phyloP scores from a whole-genome alignment of 192 early-diverging fungal genomes.

The Diversispora eburnea region DNA sequence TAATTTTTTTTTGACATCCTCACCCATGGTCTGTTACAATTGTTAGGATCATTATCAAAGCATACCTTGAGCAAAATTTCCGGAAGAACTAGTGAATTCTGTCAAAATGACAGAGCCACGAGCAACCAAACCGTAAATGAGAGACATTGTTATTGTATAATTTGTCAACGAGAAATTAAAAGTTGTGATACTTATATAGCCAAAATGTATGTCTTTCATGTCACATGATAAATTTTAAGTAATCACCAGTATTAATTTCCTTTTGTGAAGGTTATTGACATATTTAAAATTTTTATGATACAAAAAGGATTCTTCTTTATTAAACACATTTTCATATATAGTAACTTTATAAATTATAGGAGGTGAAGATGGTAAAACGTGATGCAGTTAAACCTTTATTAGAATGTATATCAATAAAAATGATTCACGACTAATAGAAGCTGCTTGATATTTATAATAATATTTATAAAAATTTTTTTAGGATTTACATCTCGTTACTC shows the following conservation, averaged over 20 bases:
- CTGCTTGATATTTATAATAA: constrained; percentile 28
- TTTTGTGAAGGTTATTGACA: no score
- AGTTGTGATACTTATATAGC: no score
- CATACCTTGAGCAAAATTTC: constrained; percentile 74
- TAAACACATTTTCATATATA: not conserved
- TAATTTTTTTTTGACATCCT: no score
- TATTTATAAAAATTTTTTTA: constrained; percentile 17
- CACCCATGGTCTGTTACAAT: no score
- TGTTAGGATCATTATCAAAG: no score
- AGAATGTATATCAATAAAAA: constrained; percentile 38
- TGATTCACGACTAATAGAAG: constrained; percentile 59
- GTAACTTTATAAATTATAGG: constrained; percentile 32
- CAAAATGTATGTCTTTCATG: no score
- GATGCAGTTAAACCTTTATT: constrained; percentile 58
- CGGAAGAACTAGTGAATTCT: constrained; percentile 77
- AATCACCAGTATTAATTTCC: no score
- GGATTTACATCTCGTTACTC: constrained; percentile 42
- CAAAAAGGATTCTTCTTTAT: not conserved
- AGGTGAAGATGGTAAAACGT: constrained; percentile 52
- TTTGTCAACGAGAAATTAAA: no score
- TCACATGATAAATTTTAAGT: no score
- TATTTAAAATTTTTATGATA: constrained; percentile 4
- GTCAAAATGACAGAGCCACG: constrained; percentile 73
- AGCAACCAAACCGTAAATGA: constrained; percentile 80
- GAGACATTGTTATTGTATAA: constrained; percentile 46